Percentiles rank a stretch among this genome's conserved stretches.
Conservation (phyloP, 306 rosid genomes). For the Pachyrhizus erosus region DNA sequence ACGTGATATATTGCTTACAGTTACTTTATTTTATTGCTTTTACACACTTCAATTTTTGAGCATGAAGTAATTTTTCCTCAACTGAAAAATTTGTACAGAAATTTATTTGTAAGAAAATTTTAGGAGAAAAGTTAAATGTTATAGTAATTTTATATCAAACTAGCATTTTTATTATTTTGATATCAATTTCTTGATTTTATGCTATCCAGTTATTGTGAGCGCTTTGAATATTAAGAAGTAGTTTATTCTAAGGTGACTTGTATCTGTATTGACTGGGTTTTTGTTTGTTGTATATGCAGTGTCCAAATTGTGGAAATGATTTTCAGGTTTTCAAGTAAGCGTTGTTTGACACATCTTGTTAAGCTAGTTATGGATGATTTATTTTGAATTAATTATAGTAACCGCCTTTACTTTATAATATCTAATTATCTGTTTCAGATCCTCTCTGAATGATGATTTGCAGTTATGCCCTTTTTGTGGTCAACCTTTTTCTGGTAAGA, state of each 20-base stretch:
- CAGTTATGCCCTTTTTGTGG: conserved; percentile 93
- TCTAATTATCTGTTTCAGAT: conserved; percentile 58
- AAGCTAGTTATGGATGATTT: conserved; percentile 30
- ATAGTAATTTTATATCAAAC: not conserved
- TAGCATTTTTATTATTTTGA: conserved; percentile 26
- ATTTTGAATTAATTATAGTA: conserved; percentile 20
- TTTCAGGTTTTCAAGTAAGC: conserved; percentile 98
- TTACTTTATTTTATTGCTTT: conserved; percentile 28
- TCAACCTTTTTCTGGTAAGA: conserved; percentile 90
- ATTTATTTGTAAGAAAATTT: not conserved
- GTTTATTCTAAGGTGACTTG: not conserved
- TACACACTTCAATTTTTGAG: conserved; percentile 4
- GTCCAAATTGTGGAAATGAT: conserved; percentile 94
- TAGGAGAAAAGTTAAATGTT: not conserved
- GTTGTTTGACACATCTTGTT: not conserved
- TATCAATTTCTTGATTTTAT: conserved; percentile 10
- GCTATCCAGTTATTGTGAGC: not conserved
- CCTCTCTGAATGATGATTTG: conserved; percentile 75
- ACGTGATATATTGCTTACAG: not conserved
- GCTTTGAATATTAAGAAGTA: not conserved
- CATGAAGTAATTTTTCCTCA: not conserved
- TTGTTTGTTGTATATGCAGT: conserved; percentile 62
- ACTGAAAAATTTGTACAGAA: not conserved
- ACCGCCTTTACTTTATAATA: not conserved
- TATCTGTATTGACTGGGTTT: conserved; percentile 27